phyloP scores from a whole-genome alignment of 1,284 basidiomycete genomes.

The Neonothopanus nambi region DNA sequence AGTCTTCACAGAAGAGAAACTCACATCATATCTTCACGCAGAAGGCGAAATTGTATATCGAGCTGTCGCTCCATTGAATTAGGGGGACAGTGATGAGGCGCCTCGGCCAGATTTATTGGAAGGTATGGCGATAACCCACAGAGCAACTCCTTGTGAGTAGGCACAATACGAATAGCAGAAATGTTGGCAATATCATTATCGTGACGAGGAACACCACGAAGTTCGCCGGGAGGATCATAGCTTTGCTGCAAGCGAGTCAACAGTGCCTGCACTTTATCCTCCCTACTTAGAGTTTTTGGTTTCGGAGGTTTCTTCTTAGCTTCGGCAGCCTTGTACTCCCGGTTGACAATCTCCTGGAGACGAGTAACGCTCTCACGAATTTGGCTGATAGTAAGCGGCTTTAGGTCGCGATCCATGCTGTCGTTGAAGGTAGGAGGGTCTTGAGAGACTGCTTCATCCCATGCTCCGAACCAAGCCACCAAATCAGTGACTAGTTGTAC shows the following conservation, averaged over 20 bases:
- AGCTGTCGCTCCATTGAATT: conserved; percentile 61
- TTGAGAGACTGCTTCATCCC: conserved; percentile 44
- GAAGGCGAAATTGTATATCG: conserved; percentile 69
- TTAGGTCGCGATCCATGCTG: conserved; percentile 35
- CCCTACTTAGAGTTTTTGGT: not conserved
- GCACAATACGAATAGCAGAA: conserved; percentile 57
- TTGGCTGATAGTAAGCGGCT: conserved; percentile 23
- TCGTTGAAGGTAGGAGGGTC: conserved; percentile 39
- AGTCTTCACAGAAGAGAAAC: conserved; percentile 20
- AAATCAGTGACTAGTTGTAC: conserved; percentile 42
- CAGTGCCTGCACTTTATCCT: conserved; percentile 21
- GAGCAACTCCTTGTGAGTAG: conserved; percentile 62
- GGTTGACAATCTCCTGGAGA: conserved; percentile 9
- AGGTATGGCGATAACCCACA: conserved; percentile 49
- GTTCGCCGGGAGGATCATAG: conserved; percentile 57
- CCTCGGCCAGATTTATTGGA: conserved; percentile 55
- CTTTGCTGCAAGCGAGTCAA: conserved; percentile 36
- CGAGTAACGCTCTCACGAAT: conserved; percentile 4
- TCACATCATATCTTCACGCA: conserved; percentile 69
- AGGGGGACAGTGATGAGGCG: conserved; percentile 57
- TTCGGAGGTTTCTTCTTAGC: conserved; percentile 17
- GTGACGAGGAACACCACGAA: conserved; percentile 53
- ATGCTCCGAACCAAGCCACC: conserved; percentile 44
- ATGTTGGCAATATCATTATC: conserved; percentile 66
- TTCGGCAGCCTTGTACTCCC: not conserved